Evolutionary conservation across 139 green algal genomes (phyloP), one percentile per base, ranked within the genome.

Genomic region (Picochlorum sp.): DNA sequence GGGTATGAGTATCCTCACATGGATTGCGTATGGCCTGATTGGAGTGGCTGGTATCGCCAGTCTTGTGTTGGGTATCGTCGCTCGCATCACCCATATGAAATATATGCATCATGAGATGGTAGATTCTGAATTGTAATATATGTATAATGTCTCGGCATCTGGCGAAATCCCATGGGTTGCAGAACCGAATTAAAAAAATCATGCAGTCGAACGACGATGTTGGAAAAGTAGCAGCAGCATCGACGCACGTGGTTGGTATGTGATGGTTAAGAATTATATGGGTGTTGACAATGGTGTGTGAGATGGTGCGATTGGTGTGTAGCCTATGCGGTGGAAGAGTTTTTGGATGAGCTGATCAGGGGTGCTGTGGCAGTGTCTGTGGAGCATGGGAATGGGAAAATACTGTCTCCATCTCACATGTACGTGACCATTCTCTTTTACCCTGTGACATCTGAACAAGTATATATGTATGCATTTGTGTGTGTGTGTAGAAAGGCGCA

Each of bases 151-250:
- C 34, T 41, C 34, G 34, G 34, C 34, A 41, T 41, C 8, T 54
- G 47, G 16, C 47, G 47, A 54, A 54, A 54, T 54, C 47, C 16
- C 47, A 54, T 21, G 47, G 47, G 16, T 54, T 54, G 47, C 47
- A 54, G n/a, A 54, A 54, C 6, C 56, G 70, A 57, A 94, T 97
- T 38, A 97, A 97, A 72, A 79, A 82, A 34, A 84, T 97, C 52
- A 97, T 97, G 91, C 91, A 97, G 65, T 82, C 80, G 13, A 90
- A 97, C 63, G 89, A 97, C 16, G 91, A 97, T 13, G 91, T 97
- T 23, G 91, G 91, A 38, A 97, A 96, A 68, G 95, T 97, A 38
- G 82, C 89, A 7, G 80, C 90, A 31, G 85, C 89, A 1, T 90
- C 87, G 2, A 90, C 90, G 4, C 73, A 95, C 0, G 57, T 96